Evolutionary conservation across 441 rosid genomes (phyloP).

Genomic region (Erodium moschatum): DNA sequence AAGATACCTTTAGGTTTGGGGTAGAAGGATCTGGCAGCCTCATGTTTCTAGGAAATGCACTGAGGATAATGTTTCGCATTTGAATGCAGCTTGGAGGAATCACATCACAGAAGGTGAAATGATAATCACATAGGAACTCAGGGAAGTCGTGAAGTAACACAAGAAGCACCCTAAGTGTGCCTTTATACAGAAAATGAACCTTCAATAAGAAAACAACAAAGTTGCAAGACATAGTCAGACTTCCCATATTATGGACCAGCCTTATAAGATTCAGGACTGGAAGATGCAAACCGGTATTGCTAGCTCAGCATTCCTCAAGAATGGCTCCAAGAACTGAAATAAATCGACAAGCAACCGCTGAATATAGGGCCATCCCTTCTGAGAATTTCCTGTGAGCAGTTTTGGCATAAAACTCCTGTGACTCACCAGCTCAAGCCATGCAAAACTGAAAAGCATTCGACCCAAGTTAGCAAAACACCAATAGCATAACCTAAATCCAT

Average conservation of each 20-base stretch:
- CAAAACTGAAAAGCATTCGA: slow-evolving; percentile 56
- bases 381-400: slow-evolving; percentile 72
- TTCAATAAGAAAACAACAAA: slow-evolving; percentile 25
- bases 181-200: slow-evolving; percentile 85
- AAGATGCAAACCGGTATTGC: slow-evolving; percentile 59
- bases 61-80: slow-evolving; percentile 93
- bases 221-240: slow-evolving; percentile 1
- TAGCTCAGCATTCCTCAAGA: slow-evolving; percentile 87
- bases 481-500: background rate
- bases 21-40: slow-evolving; percentile 99
- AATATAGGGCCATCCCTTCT: slow-evolving; percentile 92
- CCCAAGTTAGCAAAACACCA: slow-evolving; percentile 20
- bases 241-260: slow-evolving; percentile 4
- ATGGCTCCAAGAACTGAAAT: slow-evolving; percentile 94
- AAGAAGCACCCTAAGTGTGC: slow-evolving; percentile 85
- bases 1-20: slow-evolving; percentile 78
- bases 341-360: slow-evolving; percentile 90
- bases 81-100: slow-evolving; percentile 99
- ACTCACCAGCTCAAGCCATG: slow-evolving; percentile 94
- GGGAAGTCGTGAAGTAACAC: slow-evolving; percentile 98
- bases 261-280: slow-evolving; percentile 14
- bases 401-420: slow-evolving; percentile 99
- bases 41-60: slow-evolving; percentile 95
- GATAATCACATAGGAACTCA: slow-evolving; percentile 94
- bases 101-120: slow-evolving; percentile 93